A percentile compares a stretch with the other conserved stretches of the same genome.
These are phyloP conservation scores for Agastache rugosa DNA, from an alignment of 257 asterid species.

Conservation along the genomic window DNA sequence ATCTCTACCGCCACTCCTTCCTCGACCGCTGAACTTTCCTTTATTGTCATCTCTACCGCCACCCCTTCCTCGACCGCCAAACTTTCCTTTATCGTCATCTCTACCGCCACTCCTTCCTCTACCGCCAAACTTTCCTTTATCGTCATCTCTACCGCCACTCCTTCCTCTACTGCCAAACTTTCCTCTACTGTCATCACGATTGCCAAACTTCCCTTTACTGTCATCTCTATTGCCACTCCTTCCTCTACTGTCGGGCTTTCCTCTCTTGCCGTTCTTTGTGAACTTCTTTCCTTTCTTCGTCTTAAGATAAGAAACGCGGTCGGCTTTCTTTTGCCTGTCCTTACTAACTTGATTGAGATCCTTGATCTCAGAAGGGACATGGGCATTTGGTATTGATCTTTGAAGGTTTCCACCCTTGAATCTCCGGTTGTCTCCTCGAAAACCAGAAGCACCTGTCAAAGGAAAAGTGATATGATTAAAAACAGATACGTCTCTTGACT, in stretches of 20 bases:
- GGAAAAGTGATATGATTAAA: conserved; percentile 8
- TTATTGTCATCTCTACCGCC: conserved; percentile 36
- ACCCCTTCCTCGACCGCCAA: not conserved
- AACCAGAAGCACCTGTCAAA: conserved; percentile 55
- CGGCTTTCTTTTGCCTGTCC: conserved; percentile 87
- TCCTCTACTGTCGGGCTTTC: conserved; percentile 33
- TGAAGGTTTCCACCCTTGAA: conserved; percentile 63
- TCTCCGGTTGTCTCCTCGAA: conserved; percentile 55
- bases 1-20: not conserved
- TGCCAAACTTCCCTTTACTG: not conserved
- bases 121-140: not conserved
- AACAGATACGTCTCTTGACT: not conserved
- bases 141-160: not conserved
- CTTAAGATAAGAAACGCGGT: conserved; percentile 64
- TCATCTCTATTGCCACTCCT: not conserved
- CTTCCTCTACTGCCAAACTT: conserved; percentile 11
- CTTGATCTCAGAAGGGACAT: conserved; percentile 81
- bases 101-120: not conserved
- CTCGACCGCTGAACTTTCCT: conserved; percentile 36
- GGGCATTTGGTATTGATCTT: conserved; percentile 71
- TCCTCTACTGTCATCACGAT: not conserved
- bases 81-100: not conserved
- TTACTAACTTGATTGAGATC: conserved; percentile 81
- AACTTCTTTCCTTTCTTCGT: conserved; percentile 57
- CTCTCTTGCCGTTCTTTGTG: conserved; percentile 50